phyloP scores from a whole-genome alignment of 2,329 filamentous ascomycete species.

The Tolypocladium album region DNA sequence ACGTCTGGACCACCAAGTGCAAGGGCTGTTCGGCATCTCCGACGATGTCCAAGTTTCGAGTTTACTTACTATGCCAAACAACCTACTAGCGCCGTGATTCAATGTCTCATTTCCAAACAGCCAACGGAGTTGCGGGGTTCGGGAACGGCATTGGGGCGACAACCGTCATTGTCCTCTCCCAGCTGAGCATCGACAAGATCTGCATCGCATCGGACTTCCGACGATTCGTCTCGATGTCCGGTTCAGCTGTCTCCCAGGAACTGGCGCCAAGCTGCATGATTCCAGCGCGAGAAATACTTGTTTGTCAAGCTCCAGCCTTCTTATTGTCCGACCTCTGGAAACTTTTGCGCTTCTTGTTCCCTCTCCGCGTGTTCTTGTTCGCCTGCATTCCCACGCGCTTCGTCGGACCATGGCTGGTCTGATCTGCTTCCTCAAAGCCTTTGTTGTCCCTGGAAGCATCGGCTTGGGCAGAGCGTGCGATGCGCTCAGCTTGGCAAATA shows the following conservation, averaged over 20 bases:
- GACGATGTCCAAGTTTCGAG: no score
- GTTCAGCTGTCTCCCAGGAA: no score
- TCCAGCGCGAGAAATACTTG: no score
- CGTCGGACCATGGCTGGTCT: neutral
- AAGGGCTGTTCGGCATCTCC: no score
- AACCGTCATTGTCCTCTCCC: neutral
- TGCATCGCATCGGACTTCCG: no score
- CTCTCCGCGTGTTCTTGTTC: neutral
- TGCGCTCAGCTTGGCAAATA: no score
- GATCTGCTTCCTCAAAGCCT: neutral
- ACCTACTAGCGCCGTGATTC: neutral
- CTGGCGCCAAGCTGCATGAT: no score
- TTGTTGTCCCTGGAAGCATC: neutral
- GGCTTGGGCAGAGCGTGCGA: neutral
- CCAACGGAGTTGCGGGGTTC: neutral
- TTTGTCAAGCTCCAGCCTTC: neutral
- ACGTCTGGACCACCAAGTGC: no score
- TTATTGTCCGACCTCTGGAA: neutral
- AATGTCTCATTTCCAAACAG: neutral
- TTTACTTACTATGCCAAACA: no score
- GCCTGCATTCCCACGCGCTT: no score
- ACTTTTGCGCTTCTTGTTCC: neutral
- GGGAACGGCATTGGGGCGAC: neutral
- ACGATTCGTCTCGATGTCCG: neutral
- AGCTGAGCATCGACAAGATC: neutral